Evolutionary conservation across 768 basidiomycete species (phyloP).

Genomic region (Lyophyllum semitale): DNA sequence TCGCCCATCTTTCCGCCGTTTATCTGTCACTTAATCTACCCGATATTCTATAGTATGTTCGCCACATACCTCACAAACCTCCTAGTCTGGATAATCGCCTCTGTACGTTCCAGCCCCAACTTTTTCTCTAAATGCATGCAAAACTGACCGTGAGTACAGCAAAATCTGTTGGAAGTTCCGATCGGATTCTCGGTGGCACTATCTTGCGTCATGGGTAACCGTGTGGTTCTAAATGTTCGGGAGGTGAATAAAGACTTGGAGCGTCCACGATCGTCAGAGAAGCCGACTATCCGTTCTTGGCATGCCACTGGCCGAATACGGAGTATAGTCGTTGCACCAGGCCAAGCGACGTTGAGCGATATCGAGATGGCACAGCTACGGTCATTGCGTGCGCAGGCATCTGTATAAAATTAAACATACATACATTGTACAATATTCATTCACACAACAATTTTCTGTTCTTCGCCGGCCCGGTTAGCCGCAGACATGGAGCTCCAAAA

Average conservation of each 20-base stretch:
- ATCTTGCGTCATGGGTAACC: slow-evolving; percentile 59
- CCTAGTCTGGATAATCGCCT: slow-evolving; percentile 40
- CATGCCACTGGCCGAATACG: background rate
- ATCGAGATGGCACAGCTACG: slow-evolving; percentile 36
- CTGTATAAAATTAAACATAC: background rate
- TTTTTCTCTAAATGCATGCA: background rate
- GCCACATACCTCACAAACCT: slow-evolving; percentile 55
- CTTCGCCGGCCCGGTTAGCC: too few species aligned
- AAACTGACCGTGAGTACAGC: slow-evolving; percentile 21
- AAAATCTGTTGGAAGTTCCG: slow-evolving; percentile 48
- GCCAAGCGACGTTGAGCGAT: slow-evolving; percentile 22
- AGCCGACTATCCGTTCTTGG: background rate
- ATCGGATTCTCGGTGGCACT: slow-evolving; percentile 61
- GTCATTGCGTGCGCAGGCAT: slow-evolving; percentile 24
- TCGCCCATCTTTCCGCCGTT: slow-evolving; percentile 3
- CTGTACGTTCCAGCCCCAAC: slow-evolving; percentile 15
- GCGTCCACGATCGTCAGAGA: background rate
- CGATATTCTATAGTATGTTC: slow-evolving; percentile 43
- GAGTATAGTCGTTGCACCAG: slow-evolving; percentile 2
- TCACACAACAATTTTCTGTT: too few species aligned
- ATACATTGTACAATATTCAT: background rate
- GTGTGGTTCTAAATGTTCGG: slow-evolving; percentile 58
- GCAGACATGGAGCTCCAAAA: too few species aligned
- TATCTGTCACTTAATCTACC: background rate
- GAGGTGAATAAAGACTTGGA: slow-evolving; percentile 33